Evolutionary conservation across 139 green algal genomes (phyloP), one percentile per base, ranked within the genome.

Genomic region (Spirogloea muscicola): DNA sequence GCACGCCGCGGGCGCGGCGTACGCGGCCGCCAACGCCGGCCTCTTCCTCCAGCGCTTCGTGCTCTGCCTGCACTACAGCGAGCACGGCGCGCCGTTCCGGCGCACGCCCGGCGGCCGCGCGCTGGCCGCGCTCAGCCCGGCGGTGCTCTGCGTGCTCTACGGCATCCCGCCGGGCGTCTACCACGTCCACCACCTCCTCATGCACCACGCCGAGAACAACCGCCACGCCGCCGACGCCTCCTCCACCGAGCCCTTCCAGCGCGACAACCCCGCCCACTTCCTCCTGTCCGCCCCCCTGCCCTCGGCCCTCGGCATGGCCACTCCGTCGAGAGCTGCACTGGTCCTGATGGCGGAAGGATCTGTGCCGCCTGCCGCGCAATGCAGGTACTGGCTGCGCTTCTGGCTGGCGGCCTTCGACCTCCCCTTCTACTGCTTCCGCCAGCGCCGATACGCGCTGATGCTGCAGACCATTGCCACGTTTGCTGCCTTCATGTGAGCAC

Each of bases 181-280:
- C 72, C 65, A 68, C 9, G 69, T 91, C 2, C 91, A 96, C 64
- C 91, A 96, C 66, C 80, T 86, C 44, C 39, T 95, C 37, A 96
- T 96, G 91, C 91, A 96, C 58, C 91, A 96, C 83, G 71, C 85
- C 85, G 87, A 94, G 49, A 85, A 90, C 77, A 94, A 94, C 73
- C 34, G 41, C 9, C 64, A 49, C 40, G 65, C 62, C 2, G 73
- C 82, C 13, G 90, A 96, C 51, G 41, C 88, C 1, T 91, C 86
- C n/a, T 90, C 89, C 49, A 96, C 91, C 9, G 91, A 96, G 66
- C 79, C 58, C 0, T 93, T 91, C 76, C 86, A 88, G 68, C 80
- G 91, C 0, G 85, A 94, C 77, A 91, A 74, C 73, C 51, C 89
- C 3, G 25, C 72, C 0, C 79, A 90, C 38, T 96, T 95, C 44